Evolutionary conservation across 768 basidiomycete species (phyloP).

Genomic region (Russula ochroleuca): DNA sequence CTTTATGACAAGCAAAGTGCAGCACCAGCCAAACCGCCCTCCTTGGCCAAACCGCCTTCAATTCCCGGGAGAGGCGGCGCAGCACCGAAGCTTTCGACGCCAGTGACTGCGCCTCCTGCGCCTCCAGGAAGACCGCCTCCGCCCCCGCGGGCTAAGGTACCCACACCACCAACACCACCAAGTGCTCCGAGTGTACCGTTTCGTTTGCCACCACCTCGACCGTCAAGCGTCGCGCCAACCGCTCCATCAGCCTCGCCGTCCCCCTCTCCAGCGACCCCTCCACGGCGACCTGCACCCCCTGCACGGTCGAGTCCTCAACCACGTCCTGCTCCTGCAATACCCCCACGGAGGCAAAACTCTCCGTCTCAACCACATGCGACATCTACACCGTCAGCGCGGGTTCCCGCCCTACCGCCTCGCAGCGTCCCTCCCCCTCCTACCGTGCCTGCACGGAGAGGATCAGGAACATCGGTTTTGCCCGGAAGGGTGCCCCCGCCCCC

Average conservation of each 20-base stretch:
- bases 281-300: constrained; percentile 36
- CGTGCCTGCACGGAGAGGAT: constrained; percentile 25
- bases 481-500: constrained; percentile 26
- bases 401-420: constrained; percentile 26
- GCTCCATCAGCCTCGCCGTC: constrained; percentile 29
- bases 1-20: constrained; percentile 7
- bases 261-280: constrained; percentile 37
- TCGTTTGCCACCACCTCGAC: constrained; percentile 32
- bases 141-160: constrained; percentile 15
- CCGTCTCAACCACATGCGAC: constrained; percentile 26
- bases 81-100: constrained; percentile 31
- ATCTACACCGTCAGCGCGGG: constrained; percentile 5
- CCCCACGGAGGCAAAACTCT: constrained; percentile 26
- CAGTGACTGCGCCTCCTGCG: constrained; percentile 29
- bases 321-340: constrained; percentile 30
- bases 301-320: constrained; percentile 34
- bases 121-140: constrained; percentile 31
- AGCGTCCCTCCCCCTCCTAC: not conserved
- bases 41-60: constrained; percentile 26
- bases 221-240: constrained; percentile 37
- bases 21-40: constrained; percentile 28
- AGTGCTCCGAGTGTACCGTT: constrained; percentile 28
- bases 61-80: constrained; percentile 38
- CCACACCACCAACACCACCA: constrained; percentile 28
- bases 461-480: constrained; percentile 14